Evolutionary conservation across 2,329 filamentous ascomycete species (phyloP).

Genomic region (Arachnopeziza araneosa): DNA sequence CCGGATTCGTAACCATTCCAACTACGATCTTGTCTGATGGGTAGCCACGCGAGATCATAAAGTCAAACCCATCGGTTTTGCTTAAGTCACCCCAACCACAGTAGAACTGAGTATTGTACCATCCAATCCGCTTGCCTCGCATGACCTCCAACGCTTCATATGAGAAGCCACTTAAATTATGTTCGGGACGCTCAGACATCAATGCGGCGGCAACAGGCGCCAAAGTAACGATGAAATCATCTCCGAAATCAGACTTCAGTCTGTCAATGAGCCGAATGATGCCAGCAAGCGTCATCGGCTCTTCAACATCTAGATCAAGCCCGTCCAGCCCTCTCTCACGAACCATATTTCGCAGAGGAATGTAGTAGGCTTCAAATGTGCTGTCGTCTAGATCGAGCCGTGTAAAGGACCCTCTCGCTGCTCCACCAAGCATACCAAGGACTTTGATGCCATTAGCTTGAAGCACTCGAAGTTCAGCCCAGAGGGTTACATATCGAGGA

Average conservation of each 20-base stretch:
- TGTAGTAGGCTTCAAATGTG: slow-evolving; percentile 69
- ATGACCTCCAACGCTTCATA: slow-evolving; percentile 69
- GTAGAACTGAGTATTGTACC: slow-evolving; percentile 94
- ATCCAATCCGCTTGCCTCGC: slow-evolving; percentile 61
- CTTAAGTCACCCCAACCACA: slow-evolving; percentile 61
- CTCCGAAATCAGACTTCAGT: slow-evolving; percentile 63
- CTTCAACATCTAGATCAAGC: slow-evolving; percentile 75
- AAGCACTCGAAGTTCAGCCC: slow-evolving; percentile 69
- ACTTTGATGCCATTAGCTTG: slow-evolving; percentile 72
- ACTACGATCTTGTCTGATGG: slow-evolving; percentile 67
- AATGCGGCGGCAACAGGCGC: slow-evolving; percentile 77
- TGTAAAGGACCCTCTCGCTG: slow-evolving; percentile 67
- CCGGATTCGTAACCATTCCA: slow-evolving; percentile 73
- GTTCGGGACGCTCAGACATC: slow-evolving; percentile 44
- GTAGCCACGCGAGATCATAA: slow-evolving; percentile 61
- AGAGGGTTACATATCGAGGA: slow-evolving; percentile 63
- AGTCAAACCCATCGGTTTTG: slow-evolving; percentile 43
- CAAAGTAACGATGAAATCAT: slow-evolving; percentile 68
- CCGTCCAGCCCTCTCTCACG: slow-evolving; percentile 58
- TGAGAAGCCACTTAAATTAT: slow-evolving; percentile 76
- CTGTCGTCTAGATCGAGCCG: slow-evolving; percentile 50
- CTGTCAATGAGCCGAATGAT: slow-evolving; percentile 63
- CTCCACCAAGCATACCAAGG: slow-evolving; percentile 82
- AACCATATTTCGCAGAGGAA: slow-evolving; percentile 61
- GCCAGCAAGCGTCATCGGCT: slow-evolving; percentile 62